phyloP scores from a whole-genome alignment of 2,329 filamentous ascomycete genomes.

The Cladophialophora yegresii region DNA sequence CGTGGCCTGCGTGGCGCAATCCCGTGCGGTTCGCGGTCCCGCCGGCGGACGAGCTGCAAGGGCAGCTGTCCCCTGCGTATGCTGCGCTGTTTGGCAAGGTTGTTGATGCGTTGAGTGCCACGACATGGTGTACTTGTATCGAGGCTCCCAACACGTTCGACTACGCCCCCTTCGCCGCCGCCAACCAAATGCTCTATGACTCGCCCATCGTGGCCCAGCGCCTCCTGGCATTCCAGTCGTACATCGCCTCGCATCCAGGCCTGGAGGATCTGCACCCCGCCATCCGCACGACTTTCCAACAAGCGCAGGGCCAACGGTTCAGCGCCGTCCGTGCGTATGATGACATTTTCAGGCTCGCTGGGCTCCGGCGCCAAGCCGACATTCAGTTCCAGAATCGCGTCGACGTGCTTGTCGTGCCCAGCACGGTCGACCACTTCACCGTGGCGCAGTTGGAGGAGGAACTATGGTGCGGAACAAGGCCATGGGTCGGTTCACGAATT shows the following conservation, averaged over 20 bases:
- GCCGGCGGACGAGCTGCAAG: conserved; percentile 42
- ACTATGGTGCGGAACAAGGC: conserved; percentile 56
- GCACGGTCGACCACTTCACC: conserved; percentile 55
- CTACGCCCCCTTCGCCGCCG: conserved; percentile 55
- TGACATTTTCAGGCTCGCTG: conserved; percentile 44
- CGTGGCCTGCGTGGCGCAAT: conserved; percentile 36
- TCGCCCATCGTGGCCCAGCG: conserved; percentile 57
- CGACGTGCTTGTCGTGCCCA: conserved; percentile 57
- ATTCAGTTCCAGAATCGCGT: conserved; percentile 39
- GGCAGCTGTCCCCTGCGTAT: conserved; percentile 48
- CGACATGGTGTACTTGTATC: conserved; percentile 45
- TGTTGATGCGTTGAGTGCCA: conserved; percentile 41
- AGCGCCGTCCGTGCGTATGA: conserved; percentile 51
- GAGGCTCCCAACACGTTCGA: conserved; percentile 45
- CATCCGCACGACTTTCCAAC: conserved; percentile 49
- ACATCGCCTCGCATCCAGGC: conserved; percentile 12
- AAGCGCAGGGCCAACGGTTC: conserved; percentile 37
- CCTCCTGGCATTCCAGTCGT: conserved; percentile 18
- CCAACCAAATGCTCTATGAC: conserved; percentile 58
- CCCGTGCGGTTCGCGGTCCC: conserved; percentile 55
- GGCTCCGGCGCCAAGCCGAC: conserved; percentile 8
- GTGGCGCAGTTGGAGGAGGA: conserved; percentile 54
- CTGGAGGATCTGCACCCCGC: conserved; percentile 50
- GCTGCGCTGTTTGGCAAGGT: conserved; percentile 48
- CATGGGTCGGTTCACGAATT: conserved; percentile 60